phyloP scores from a whole-genome alignment of 768 basidiomycete species.

The Hortiboletus campestris region DNA sequence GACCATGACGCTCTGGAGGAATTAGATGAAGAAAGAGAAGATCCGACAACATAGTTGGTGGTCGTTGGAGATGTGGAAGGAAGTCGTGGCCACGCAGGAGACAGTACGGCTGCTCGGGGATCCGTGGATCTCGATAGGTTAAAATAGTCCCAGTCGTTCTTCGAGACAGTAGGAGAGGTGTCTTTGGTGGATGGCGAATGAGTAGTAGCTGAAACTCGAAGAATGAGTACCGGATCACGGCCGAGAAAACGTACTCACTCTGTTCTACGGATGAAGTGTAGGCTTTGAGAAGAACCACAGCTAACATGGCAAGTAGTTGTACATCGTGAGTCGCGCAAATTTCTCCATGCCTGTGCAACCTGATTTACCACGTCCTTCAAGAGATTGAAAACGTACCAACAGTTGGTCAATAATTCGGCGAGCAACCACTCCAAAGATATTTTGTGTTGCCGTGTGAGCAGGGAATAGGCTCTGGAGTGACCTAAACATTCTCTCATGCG shows the following conservation, averaged over 20 bases:
- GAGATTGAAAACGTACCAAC: conserved; percentile 37
- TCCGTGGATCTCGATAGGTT: conserved; percentile 40
- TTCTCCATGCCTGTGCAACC: conserved; percentile 39
- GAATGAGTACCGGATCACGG: background rate
- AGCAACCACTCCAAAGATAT: conserved; percentile 23
- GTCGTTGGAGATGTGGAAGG: conserved; percentile 43
- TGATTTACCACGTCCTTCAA: background rate
- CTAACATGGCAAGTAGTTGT: conserved; percentile 80
- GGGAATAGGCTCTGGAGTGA: conserved; percentile 52
- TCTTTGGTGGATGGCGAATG: conserved; percentile 20
- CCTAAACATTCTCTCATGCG: conserved; percentile 69
- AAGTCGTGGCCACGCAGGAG: conserved; percentile 54
- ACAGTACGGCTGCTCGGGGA: conserved; percentile 38
- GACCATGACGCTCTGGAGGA: conserved; percentile 83
- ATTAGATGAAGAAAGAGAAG: conserved; percentile 49
- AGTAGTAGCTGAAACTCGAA: background rate
- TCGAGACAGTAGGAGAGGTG: conserved; percentile 16
- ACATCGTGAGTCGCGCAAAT: conserved; percentile 56
- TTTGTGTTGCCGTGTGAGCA: conserved; percentile 23
- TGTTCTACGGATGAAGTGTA: conserved; percentile 9
- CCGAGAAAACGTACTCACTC: conserved; percentile 7
- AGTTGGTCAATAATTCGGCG: conserved; percentile 44
- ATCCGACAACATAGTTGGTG: conserved; percentile 34
- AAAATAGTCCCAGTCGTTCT: conserved; percentile 56
- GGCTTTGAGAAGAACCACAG: conserved; percentile 62